phyloP scores from a whole-genome alignment of 148 eudicot genomes.

The Camellia lanceoleosa region DNA sequence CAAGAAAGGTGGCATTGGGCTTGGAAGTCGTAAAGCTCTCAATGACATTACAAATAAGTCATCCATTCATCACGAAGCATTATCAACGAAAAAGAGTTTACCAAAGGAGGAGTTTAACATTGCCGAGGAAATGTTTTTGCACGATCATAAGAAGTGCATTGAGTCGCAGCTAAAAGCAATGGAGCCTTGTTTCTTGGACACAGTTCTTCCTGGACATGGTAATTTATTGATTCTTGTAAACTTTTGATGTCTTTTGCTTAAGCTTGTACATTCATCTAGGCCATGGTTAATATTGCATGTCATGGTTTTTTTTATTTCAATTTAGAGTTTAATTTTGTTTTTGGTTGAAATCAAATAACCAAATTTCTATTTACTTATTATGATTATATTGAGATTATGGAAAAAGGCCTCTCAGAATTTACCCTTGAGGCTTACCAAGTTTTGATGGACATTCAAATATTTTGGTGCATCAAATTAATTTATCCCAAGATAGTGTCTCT shows the following conservation, averaged over 20 bases:
- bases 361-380: too few relatives aligned
- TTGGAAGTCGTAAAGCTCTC: slow-evolving; percentile 38
- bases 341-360: background rate
- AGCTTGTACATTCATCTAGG: background rate
- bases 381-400: too few relatives aligned
- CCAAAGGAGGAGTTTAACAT: slow-evolving; percentile 26
- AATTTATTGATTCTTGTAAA: background rate
- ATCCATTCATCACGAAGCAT: slow-evolving; percentile 19
- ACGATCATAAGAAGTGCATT: slow-evolving; percentile 44
- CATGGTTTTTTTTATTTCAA: background rate
- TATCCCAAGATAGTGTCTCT: too few relatives aligned
- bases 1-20: slow-evolving; percentile 29
- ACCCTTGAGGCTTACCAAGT: too few relatives aligned
- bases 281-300: background rate
- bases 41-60: slow-evolving; percentile 44
- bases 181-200: slow-evolving; percentile 17
- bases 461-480: too few relatives aligned
- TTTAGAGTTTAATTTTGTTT: background rate
- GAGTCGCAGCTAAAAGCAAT: slow-evolving; percentile 24
- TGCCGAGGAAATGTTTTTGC: slow-evolving; percentile 39
- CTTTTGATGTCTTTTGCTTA: background rate
- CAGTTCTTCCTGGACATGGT: slow-evolving; percentile 23
- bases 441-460: too few relatives aligned
- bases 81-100: slow-evolving; percentile 21
- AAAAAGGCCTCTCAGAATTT: too few relatives aligned